A percentile compares a stretch with the other conserved stretches of the same genome.
Conservation (phyloP, 306 rosid genomes). For the Styphnolobium japonicum region DNA sequence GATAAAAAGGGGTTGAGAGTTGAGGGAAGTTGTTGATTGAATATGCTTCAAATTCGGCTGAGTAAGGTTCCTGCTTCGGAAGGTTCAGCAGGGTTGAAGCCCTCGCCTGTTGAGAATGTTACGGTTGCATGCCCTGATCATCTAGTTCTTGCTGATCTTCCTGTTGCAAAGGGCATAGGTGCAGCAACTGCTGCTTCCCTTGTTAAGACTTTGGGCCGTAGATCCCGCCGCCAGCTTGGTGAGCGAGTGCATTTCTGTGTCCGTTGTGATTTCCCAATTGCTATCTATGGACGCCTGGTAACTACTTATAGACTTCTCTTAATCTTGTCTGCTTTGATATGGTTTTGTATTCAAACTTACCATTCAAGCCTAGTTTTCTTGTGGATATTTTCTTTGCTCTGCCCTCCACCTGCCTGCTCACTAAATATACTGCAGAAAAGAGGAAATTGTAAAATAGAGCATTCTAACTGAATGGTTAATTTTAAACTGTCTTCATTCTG, state of each 20-base stretch:
- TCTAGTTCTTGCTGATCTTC: constrained; percentile 72
- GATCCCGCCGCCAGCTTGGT: constrained; percentile 76
- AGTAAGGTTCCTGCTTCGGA: constrained; percentile 42
- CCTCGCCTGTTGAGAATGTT: constrained; percentile 48
- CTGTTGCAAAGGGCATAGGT: constrained; percentile 76
- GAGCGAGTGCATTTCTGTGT: constrained; percentile 75
- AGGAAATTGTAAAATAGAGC: neutral
- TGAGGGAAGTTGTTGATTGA: neutral
- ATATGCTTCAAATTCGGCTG: constrained; percentile 76
- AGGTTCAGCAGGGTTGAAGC: constrained; percentile 38
- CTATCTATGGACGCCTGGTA: constrained; percentile 75
- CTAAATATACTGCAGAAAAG: neutral
- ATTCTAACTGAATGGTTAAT: neutral
- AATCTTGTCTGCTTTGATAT: neutral
- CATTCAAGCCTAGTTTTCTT: neutral
- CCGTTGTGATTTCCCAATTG: constrained; percentile 67
- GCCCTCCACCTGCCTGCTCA: neutral
- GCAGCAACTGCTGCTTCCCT: constrained; percentile 48
- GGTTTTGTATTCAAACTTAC: neutral
- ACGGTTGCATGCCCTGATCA: constrained; percentile 80
- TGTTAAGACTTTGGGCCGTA: constrained; percentile 60
- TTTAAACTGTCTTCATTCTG: neutral
- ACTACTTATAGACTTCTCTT: neutral
- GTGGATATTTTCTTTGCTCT: neutral
- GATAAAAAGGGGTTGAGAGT: neutral